Evolutionary conservation across 768 basidiomycete genomes (phyloP), one percentile per base, ranked within the genome.

Genomic region (Hirschioporus abietinus): DNA sequence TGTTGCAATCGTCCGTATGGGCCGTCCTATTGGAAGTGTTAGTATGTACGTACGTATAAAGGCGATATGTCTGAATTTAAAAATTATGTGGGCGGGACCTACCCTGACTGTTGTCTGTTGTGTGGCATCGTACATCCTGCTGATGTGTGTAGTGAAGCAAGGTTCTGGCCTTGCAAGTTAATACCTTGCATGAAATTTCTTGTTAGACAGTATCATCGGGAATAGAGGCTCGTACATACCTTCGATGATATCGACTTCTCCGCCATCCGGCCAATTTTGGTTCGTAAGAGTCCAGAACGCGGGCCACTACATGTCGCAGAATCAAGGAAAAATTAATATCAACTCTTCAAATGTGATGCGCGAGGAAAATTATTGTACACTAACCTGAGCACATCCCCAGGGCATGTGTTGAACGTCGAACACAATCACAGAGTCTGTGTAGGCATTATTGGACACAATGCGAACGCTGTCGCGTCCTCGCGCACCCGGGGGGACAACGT

Each of bases 371-470:
- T 62, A 35, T 25, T 42, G 57, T 64, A 34, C 36, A 64, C 65
- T 15, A 52, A 52, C 42, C 42, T 52, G 42, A 52, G 72, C 75
- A 65, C 84, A 86, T 26, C 87, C 87, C 65, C 77, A 73, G 0
- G 88, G 88, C 85, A 89, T 88, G 72, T 88, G 88, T 42, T 71
- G 61, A 27, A 88, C 64, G 67, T 88, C 84, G 58, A 88, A 76
- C 9, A 88, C 76, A 17, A 83, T 68, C 23, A 88, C 67, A 7
- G 81, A 77, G 17, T 87, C 83, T 27, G 69, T 73, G 69, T 83
- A 87, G 1, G 81, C 78, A 2, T 68, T 67, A 27, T 77, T 71
- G 9, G 86, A 86, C 15, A 68, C 72, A 65, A 88, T 87, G 34
- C 87, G 81, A 61, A 86, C 72, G 68, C 86, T 87, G 70, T 85